Evolutionary conservation across 768 basidiomycete genomes (phyloP).

Genomic region (Tulasnella sp.): DNA sequence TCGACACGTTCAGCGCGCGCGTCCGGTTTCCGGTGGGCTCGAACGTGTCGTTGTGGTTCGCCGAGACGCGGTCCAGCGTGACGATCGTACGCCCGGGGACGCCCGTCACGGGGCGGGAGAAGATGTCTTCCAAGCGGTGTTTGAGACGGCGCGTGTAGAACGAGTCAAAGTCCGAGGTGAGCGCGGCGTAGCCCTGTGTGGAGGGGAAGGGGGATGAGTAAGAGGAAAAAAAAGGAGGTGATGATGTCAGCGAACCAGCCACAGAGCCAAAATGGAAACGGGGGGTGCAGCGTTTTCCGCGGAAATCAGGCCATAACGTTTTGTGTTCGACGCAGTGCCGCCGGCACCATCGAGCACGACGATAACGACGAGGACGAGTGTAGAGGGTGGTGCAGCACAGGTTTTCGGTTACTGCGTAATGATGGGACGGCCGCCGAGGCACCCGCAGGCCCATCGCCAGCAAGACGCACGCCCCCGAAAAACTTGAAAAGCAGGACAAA

Average conservation of each 20-base stretch:
- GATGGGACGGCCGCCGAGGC: background rate
- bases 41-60: slow-evolving; percentile 71
- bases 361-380: no score
- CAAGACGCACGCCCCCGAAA: background rate
- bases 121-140: slow-evolving; percentile 89
- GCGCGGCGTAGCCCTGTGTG: slow-evolving; percentile 96
- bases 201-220: slow-evolving; percentile 7
- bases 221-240: background rate
- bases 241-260: background rate
- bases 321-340: background rate
- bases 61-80: slow-evolving; percentile 70
- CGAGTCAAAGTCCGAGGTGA: slow-evolving; percentile 97
- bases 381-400: no score
- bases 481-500: background rate
- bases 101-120: slow-evolving; percentile 83
- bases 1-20: slow-evolving; percentile 90
- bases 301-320: slow-evolving; percentile 10
- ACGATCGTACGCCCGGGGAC: slow-evolving; percentile 91
- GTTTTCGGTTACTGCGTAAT: background rate
- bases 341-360: background rate
- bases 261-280: slow-evolving; percentile 11
- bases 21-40: slow-evolving; percentile 67
- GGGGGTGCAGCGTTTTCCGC: background rate
- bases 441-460: background rate
- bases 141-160: slow-evolving; percentile 98